Evolutionary conservation across 495 filamentous ascomycete species (phyloP).

Genomic region (Friedmanniomyces endolithicus): DNA sequence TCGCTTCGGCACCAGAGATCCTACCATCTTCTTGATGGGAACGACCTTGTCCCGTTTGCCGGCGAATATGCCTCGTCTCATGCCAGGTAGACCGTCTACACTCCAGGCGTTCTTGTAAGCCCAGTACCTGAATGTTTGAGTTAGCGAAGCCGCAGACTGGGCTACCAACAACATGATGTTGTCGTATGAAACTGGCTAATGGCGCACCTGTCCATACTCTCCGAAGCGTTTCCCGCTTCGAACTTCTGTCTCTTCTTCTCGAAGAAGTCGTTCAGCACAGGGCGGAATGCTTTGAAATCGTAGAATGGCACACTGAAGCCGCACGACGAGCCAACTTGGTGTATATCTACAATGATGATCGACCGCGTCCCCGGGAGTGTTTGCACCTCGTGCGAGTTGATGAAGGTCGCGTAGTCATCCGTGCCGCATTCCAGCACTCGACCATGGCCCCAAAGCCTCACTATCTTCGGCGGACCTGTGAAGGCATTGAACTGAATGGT

Average conservation of each 20-base stretch:
- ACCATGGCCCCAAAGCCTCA: slow-evolving; percentile 26
- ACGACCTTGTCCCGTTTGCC: slow-evolving; percentile 33
- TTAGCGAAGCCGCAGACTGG: not conserved
- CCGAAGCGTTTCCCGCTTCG: slow-evolving; percentile 33
- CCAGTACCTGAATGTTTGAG: slow-evolving; percentile 38
- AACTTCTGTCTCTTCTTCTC: slow-evolving; percentile 34
- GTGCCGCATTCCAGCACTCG: slow-evolving; percentile 23
- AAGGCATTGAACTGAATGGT: slow-evolving; percentile 27
- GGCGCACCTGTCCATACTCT: slow-evolving; percentile 39
- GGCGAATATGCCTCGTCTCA: slow-evolving; percentile 33
- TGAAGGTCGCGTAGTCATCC: slow-evolving; percentile 18
- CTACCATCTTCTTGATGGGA: slow-evolving; percentile 40
- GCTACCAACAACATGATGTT: not conserved
- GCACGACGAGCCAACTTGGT: slow-evolving; percentile 31
- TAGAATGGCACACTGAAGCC: slow-evolving; percentile 43
- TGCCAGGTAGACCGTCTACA: slow-evolving; percentile 43
- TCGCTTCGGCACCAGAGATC: slow-evolving; percentile 19
- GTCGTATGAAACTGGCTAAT: not conserved
- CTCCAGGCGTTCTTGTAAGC: slow-evolving; percentile 42
- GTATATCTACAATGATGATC: slow-evolving; percentile 26
- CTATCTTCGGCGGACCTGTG: slow-evolving; percentile 24
- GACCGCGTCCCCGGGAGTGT: slow-evolving; percentile 19
- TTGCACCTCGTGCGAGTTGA: slow-evolving; percentile 19
- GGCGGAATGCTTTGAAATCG: slow-evolving; percentile 39
- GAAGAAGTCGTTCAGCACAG: slow-evolving; percentile 38